A percentile compares a stretch with the other conserved stretches of the same genome.
Conservation (phyloP, 2,329 filamentous ascomycete species). For the Akanthomyces uredinophilus region DNA sequence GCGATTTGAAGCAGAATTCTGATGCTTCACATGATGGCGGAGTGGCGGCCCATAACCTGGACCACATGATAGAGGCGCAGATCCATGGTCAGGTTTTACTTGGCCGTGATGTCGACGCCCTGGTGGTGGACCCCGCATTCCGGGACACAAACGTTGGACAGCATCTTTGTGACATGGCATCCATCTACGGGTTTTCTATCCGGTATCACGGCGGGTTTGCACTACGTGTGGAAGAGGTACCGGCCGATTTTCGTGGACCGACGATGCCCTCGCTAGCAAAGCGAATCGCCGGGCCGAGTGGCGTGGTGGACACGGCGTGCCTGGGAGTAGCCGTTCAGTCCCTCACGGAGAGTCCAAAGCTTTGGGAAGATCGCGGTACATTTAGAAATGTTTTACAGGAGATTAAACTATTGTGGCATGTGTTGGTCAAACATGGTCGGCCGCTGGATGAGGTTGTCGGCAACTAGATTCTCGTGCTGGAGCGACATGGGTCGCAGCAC, state of each 20-base stretch:
- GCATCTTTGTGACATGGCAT: constrained; percentile 11
- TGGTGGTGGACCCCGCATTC: constrained; percentile 20
- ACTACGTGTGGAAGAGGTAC: constrained; percentile 8
- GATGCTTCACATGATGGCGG: not conserved
- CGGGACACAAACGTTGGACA: constrained; percentile 9
- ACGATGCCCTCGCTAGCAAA: constrained; percentile 18
- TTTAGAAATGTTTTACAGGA: constrained; percentile 15
- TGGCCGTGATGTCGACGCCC: constrained; percentile 17
- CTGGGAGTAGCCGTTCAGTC: not conserved
- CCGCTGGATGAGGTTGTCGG: not conserved
- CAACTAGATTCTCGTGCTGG: not conserved
- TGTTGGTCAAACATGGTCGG: constrained; percentile 16
- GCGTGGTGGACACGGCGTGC: constrained; percentile 9
- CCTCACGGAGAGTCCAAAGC: not conserved
- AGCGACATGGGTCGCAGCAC: no score
- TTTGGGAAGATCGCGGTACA: constrained; percentile 9
- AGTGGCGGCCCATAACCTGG: constrained; percentile 17
- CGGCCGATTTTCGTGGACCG: constrained; percentile 19
- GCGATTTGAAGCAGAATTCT: not conserved
- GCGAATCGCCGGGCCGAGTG: constrained; percentile 4
- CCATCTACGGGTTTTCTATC: constrained; percentile 17
- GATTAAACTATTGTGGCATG: constrained; percentile 17
- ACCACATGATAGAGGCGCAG: constrained; percentile 21
- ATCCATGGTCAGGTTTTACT: constrained; percentile 19
- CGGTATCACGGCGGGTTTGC: constrained; percentile 15